phyloP scores from a whole-genome alignment of 2,329 filamentous ascomycete species.

The Arthrobotrys iridis region DNA sequence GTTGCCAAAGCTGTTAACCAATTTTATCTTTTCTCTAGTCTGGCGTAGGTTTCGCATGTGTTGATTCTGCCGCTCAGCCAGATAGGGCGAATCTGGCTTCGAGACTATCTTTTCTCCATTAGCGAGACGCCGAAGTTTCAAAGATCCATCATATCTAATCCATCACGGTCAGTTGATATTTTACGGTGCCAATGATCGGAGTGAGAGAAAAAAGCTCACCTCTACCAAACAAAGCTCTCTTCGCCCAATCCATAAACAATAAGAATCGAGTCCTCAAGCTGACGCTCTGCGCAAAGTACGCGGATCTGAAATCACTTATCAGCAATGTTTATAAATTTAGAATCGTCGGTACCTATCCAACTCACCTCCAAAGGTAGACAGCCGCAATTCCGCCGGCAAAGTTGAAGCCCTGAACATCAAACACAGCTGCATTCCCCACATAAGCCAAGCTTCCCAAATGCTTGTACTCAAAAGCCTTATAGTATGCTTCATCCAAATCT shows the following conservation, averaged over 20 bases:
- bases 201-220: constrained; percentile 71
- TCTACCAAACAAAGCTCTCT: constrained; percentile 92
- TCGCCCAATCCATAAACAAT: constrained; percentile 98
- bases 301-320: constrained; percentile 49
- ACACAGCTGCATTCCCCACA: constrained; percentile 94
- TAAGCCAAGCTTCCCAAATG: constrained; percentile 94
- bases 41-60: no score
- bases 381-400: constrained; percentile 86
- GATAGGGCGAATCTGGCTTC: no score
- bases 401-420: constrained; percentile 75
- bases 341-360: not conserved
- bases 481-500: constrained; percentile 89
- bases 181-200: not conserved
- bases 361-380: constrained; percentile 93
- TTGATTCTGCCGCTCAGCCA: no score
- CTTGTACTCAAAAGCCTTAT: constrained; percentile 92
- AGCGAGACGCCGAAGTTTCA: no score
- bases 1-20: no score
- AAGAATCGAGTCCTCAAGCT: constrained; percentile 87
- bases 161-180: constrained; percentile 3
- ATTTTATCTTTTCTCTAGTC: no score
- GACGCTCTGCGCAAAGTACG: constrained; percentile 98
- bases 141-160: constrained; percentile 52
- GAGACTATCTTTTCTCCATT: no score
- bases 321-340: not conserved